These are phyloP conservation scores for Eudorina sp. DNA, from an alignment of 139 green algal genomes.

Conservation along the genomic window DNA sequence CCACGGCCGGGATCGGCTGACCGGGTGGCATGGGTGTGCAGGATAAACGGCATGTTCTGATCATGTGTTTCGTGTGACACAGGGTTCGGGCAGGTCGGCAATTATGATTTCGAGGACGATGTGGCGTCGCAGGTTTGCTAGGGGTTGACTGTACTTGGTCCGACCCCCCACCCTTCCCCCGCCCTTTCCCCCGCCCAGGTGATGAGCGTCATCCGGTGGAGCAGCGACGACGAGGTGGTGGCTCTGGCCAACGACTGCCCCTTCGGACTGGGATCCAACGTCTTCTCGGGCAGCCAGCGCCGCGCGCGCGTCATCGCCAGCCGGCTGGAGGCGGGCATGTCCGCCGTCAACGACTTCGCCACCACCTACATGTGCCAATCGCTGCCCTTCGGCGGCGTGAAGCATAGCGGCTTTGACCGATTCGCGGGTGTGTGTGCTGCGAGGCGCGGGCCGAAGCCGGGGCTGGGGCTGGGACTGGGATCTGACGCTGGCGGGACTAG, in stretches of 20 bases:
- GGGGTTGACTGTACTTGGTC: too few relatives aligned
- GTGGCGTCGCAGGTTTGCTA: too few relatives aligned
- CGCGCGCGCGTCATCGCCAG: conserved; percentile 69
- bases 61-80: too few relatives aligned
- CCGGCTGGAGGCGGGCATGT: conserved; percentile 90
- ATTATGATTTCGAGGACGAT: too few relatives aligned
- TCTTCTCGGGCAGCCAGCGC: conserved; percentile 81
- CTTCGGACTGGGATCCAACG: conserved; percentile 94
- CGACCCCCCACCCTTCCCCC: background rate
- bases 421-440: conserved; percentile 72
- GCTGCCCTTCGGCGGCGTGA: conserved; percentile 98
- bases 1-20: too few relatives aligned
- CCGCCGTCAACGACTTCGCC: conserved; percentile 96
- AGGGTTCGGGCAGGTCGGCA: too few relatives aligned
- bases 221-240: conserved; percentile 90
- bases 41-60: too few relatives aligned
- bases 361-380: conserved; percentile 98
- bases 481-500: too few relatives aligned
- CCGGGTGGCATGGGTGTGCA: too few relatives aligned
- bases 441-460: too few relatives aligned
- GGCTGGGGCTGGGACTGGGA: too few relatives aligned
- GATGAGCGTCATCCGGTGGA: conserved; percentile 72
- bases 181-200: conserved; percentile 57
- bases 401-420: conserved; percentile 95
- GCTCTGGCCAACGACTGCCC: conserved; percentile 93